Conservation (phyloP, 2,329 filamentous ascomycete species). For the Pseudocercospora musae region DNA sequence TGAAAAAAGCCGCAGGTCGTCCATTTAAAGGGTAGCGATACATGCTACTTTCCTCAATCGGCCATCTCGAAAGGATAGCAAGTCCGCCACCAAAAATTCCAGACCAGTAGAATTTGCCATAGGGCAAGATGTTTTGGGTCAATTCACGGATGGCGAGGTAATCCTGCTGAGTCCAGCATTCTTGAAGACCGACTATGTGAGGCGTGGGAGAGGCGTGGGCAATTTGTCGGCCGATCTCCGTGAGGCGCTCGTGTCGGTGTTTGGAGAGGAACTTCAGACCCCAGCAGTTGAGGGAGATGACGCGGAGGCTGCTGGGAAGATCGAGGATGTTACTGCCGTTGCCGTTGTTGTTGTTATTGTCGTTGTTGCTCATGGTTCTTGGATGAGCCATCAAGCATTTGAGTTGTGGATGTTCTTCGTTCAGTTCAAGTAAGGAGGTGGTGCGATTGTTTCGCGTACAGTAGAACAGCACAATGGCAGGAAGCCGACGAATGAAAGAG, state of each 20-base stretch:
- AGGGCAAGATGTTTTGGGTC: constrained; percentile 71
- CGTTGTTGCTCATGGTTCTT: not conserved
- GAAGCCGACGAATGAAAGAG: not conserved
- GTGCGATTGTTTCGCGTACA: not conserved
- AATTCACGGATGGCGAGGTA: constrained; percentile 73
- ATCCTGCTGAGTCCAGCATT: constrained; percentile 88
- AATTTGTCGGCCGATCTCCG: constrained; percentile 79
- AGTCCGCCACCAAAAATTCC: constrained; percentile 88
- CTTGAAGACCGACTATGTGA: constrained; percentile 88
- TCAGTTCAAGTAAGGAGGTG: not conserved
- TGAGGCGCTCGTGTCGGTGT: constrained; percentile 71
- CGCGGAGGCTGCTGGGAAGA: constrained; percentile 54
- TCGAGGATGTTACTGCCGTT: constrained; percentile 24
- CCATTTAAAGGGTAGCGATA: constrained; percentile 86
- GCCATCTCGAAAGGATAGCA: constrained; percentile 86
- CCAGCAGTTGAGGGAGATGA: constrained; percentile 95
- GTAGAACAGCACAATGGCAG: not conserved
- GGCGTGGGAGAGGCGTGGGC: constrained; percentile 65
- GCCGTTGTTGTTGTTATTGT: too few species aligned
- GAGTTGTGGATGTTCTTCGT: too few species aligned
- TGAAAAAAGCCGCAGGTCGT: constrained; percentile 85
- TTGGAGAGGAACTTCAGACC: constrained; percentile 84
- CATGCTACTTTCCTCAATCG: constrained; percentile 87
- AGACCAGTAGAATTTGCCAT: constrained; percentile 89
- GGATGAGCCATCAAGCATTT: not conserved